Percentiles rank a stretch among this genome's conserved stretches.
Conservation (phyloP, 139 green algal species). For the Deuterostichococcus epilithicus region DNA sequence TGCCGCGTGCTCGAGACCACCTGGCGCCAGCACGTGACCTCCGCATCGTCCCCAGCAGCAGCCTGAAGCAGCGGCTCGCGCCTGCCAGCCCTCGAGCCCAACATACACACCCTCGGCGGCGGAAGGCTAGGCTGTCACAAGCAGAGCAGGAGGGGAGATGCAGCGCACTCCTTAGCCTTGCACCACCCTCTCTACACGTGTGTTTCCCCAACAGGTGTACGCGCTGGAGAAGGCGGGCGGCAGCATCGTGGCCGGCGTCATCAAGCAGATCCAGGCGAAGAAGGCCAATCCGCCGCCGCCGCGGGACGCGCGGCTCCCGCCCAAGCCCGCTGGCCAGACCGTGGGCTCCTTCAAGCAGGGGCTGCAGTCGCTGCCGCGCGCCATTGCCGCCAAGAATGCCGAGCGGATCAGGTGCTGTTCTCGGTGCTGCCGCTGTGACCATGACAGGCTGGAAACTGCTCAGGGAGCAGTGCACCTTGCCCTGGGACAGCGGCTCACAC, state of each 20-base stretch:
- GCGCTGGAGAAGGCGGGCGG: slow-evolving; percentile 88
- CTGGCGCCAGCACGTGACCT: no score
- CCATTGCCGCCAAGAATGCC: slow-evolving; percentile 72
- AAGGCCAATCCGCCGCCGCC: slow-evolving; percentile 74
- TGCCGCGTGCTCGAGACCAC: no score
- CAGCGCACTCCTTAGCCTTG: no score
- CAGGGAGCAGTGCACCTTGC: no score
- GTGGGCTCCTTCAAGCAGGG: slow-evolving; percentile 92
- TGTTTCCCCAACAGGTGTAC: slow-evolving; percentile 55
- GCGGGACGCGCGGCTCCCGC: slow-evolving; percentile 80
- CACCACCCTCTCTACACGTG: no score
- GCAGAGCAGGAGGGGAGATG: no score
- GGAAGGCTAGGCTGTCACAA: no score
- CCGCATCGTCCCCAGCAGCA: no score
- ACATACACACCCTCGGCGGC: no score
- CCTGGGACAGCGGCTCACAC: no score
- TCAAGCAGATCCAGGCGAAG: slow-evolving; percentile 72
- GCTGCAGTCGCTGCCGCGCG: slow-evolving; percentile 85
- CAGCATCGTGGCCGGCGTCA: slow-evolving; percentile 81
- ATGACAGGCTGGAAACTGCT: neutral
- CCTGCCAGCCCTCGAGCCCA: no score
- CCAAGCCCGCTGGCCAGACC: slow-evolving; percentile 90
- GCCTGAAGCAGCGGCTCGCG: no score
- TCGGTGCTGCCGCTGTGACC: neutral
- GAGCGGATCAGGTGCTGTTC: slow-evolving; percentile 40